phyloP scores from a whole-genome alignment of 495 filamentous ascomycete genomes.

The Margaritispora aquatica region DNA sequence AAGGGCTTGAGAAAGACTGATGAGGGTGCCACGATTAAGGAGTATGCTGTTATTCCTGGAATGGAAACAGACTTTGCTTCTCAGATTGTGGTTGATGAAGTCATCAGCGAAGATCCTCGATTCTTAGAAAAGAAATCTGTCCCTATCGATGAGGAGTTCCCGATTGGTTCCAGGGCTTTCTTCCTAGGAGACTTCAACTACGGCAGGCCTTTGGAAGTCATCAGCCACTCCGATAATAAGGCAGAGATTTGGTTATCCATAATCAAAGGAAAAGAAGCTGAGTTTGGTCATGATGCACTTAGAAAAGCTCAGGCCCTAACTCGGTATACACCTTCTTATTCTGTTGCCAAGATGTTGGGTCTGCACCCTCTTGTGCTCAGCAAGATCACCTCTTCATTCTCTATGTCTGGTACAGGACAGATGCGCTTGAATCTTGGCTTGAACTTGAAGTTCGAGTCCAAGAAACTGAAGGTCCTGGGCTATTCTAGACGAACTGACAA shows the following conservation, averaged over 20 bases:
- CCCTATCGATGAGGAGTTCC: conserved; percentile 89
- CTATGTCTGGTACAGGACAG: conserved; percentile 68
- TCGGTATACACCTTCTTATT: conserved; percentile 79
- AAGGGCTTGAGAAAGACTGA: conserved; percentile 89
- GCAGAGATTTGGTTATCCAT: conserved; percentile 70
- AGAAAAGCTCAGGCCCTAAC: conserved; percentile 54
- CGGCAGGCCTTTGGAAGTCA: conserved; percentile 80
- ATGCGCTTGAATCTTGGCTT: conserved; percentile 81
- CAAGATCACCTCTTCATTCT: conserved; percentile 93
- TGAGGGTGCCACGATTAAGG: conserved; percentile 85
- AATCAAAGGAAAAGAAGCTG: conserved; percentile 61
- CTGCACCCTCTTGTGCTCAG: conserved; percentile 84
- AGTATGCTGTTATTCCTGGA: conserved; percentile 83
- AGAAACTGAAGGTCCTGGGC: conserved; percentile 91
- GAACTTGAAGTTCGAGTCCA: conserved; percentile 94
- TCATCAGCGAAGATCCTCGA: conserved; percentile 84
- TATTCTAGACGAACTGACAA: conserved; percentile 79
- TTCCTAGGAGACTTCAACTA: conserved; percentile 96
- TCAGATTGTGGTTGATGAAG: conserved; percentile 84
- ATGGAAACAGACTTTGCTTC: conserved; percentile 89
- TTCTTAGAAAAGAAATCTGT: conserved; percentile 85
- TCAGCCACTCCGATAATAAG: conserved; percentile 64
- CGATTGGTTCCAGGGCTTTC: conserved; percentile 72
- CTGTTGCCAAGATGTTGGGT: conserved; percentile 71
- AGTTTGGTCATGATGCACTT: conserved; percentile 74